Evolutionary conservation across 495 filamentous ascomycete species (phyloP), one percentile per base, ranked within the genome.

Genomic region (Xylona heveae): DNA sequence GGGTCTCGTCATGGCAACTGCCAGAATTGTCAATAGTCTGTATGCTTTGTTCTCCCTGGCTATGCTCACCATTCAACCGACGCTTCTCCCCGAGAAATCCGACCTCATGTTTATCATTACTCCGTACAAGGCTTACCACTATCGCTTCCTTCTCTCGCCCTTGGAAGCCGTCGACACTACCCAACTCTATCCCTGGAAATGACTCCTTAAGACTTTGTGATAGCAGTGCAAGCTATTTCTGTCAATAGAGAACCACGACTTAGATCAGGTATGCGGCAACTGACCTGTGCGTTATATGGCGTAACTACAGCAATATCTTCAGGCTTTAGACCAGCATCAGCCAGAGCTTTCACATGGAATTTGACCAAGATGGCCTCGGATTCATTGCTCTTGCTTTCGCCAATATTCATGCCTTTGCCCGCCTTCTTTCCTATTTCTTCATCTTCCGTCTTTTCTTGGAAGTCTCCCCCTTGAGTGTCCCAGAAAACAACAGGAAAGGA

Each of bases 71-170:
- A 51, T 99, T 99, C 38, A 95, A 50, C 30, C 88, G 62, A 31
- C 88, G 59, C 54, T 82, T 85, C 56, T 99, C 88, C n/a, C 68
- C 78, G 30, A 99, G 55, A 46, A 99, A 97, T 9, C 88, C 88
- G 7, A 92, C 82, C 52, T 94, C 83, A 17, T 74, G 64, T 32
- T 78, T 69, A 13, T 65, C 42, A 53, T 95, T 95, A 52, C 83
- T 93, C 40, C 88, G 62, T 23, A 99, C 88, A 15, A 94, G 59
- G 48, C 70, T 82, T 12, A 99, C 70, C 20, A 99, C 67, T 23
- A 99, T 75, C 2, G 78, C 88, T 49, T 99, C 88, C 52, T 99
- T 97, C 54, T 99, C 88, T 8, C 88, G 64, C 23, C 88, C 88
- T 48, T 99, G 88, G 48, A 99, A 99, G 5, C 83, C 84, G 53